Evolutionary conservation across 148 eudicot genomes (phyloP).

Genomic region (Vaccinium myrtillus): DNA sequence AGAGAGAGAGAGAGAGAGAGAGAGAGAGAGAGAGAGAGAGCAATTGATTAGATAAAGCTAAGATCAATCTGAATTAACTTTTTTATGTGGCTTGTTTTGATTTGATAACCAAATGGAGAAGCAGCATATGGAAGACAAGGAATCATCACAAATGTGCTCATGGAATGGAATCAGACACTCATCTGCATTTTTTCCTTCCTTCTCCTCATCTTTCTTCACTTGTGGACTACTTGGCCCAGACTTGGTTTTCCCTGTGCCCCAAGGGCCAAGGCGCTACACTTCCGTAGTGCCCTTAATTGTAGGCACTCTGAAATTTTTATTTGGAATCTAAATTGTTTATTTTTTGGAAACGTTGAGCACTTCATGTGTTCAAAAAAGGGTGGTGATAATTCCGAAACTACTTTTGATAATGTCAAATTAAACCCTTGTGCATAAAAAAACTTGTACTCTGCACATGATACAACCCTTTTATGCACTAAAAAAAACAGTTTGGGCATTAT

Average conservation of each 20-base stretch:
- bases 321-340: too few species aligned
- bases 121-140: neutral
- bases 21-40: neutral
- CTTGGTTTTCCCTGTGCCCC: neutral
- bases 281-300: too few species aligned
- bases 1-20: neutral
- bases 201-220: neutral
- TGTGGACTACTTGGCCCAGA: neutral
- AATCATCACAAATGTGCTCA: conserved; percentile 13
- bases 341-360: too few species aligned
- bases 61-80: neutral
- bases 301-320: too few species aligned
- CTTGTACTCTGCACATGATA: too few species aligned
- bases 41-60: neutral
- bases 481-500: too few species aligned
- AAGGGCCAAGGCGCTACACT: too few species aligned
- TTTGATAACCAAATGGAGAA: conserved; percentile 8
- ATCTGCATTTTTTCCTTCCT: neutral
- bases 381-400: too few species aligned
- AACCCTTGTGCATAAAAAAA: too few species aligned
- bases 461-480: too few species aligned
- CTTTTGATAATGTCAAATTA: too few species aligned
- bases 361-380: too few species aligned
- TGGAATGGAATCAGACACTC: neutral
- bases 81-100: neutral